Conservation (phyloP, 306 rosid genomes). For the Elaeagnus macrophylla region DNA sequence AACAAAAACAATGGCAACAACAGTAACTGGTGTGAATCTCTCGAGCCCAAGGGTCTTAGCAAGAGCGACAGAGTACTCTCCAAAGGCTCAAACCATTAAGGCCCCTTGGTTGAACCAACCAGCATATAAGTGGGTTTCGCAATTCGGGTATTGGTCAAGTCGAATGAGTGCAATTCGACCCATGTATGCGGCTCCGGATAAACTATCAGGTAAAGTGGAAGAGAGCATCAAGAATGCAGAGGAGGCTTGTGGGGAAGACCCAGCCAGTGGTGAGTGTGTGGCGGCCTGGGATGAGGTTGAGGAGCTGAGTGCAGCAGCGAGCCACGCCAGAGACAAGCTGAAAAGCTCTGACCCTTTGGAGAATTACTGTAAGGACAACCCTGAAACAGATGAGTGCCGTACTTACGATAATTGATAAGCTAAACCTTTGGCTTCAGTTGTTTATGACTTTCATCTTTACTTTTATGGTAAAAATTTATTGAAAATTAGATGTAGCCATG, state of each 20-base stretch:
- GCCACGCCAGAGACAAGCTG: slow-evolving; percentile 66
- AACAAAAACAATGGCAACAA: slow-evolving; percentile 45
- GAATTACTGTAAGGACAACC: slow-evolving; percentile 73
- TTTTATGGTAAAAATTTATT: slow-evolving; percentile 5
- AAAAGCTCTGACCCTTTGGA: slow-evolving; percentile 70
- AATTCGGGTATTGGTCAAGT: slow-evolving; percentile 9
- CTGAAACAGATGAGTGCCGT: slow-evolving; percentile 79
- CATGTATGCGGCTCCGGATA: slow-evolving; percentile 55
- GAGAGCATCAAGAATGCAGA: slow-evolving; percentile 88
- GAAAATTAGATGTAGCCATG: no score
- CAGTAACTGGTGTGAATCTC: slow-evolving; percentile 39
- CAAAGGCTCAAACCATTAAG: slow-evolving; percentile 16
- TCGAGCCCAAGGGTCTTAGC: slow-evolving; percentile 36
- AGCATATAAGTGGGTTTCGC: slow-evolving; percentile 10
- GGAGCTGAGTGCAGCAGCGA: slow-evolving; percentile 97
- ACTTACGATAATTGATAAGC: slow-evolving; percentile 51
- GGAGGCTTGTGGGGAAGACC: slow-evolving; percentile 60
- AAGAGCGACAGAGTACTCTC: slow-evolving; percentile 23
- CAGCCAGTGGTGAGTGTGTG: slow-evolving; percentile 73
- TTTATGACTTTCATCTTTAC: no score
- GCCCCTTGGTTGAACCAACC: slow-evolving; percentile 18
- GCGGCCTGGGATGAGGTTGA: slow-evolving; percentile 99
- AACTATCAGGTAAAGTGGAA: slow-evolving; percentile 57
- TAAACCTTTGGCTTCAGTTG: neutral
- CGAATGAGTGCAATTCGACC: slow-evolving; percentile 26